phyloP scores from a whole-genome alignment of 2,329 filamentous ascomycete genomes.

The Apiospora kogelbergensis region DNA sequence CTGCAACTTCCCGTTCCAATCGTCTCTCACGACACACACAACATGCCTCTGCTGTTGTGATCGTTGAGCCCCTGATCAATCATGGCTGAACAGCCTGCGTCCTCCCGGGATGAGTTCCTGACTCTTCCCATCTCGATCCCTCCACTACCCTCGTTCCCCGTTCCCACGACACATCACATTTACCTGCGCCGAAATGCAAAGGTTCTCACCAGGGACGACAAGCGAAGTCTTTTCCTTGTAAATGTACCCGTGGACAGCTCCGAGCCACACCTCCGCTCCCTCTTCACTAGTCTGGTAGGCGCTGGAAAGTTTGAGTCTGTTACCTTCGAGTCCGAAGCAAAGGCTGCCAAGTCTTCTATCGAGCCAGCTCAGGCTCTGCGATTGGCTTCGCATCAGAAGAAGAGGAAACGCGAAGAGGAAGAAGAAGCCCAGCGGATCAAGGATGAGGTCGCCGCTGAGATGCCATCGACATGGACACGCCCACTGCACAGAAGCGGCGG shows the following conservation, averaged over 20 bases:
- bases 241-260: conserved; percentile 87
- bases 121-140: conserved; percentile 69
- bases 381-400: conserved; percentile 44
- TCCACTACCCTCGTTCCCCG: conserved; percentile 59
- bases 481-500: conserved; percentile 71
- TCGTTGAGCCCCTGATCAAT: not conserved
- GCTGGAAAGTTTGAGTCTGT: conserved; percentile 77
- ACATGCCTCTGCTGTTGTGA: conserved; percentile 8
- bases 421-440: conserved; percentile 40
- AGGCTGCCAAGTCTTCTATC: conserved; percentile 35
- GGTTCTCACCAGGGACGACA: conserved; percentile 69
- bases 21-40: not conserved
- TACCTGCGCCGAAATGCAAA: conserved; percentile 83
- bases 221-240: conserved; percentile 83
- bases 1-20: not conserved
- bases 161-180: conserved; percentile 72
- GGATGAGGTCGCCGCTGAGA: conserved; percentile 57
- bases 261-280: conserved; percentile 69
- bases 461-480: conserved; percentile 75
- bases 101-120: conserved; percentile 61
- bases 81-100: conserved; percentile 34
- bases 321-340: conserved; percentile 66
- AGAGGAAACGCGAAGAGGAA: conserved; percentile 45
- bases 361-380: conserved; percentile 45
- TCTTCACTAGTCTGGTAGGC: conserved; percentile 75